These are phyloP conservation scores for Zygosaccharomyces pseudorouxii DNA, from an alignment of 805 yeast genomes.

Conservation along the genomic window DNA sequence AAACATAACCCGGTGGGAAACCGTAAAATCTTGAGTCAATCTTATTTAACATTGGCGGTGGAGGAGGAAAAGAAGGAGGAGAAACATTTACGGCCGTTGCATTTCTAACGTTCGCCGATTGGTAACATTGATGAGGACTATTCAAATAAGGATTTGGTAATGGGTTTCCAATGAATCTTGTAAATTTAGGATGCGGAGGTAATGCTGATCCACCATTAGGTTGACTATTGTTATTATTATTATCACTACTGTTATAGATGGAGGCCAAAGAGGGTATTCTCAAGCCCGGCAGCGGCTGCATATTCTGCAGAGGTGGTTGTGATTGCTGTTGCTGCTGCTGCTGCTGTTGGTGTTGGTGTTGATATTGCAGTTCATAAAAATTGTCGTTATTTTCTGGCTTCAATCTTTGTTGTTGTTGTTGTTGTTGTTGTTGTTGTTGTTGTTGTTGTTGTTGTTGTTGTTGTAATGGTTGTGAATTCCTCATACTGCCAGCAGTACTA, in stretches of 20 bases:
- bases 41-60: not conserved
- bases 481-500: slow-evolving; percentile 23
- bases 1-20: not conserved
- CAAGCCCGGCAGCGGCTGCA: slow-evolving; percentile 2
- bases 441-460: slow-evolving; percentile 8
- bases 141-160: not conserved
- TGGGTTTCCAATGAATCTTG: not conserved
- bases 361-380: not conserved
- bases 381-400: too few species aligned
- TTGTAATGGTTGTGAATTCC: slow-evolving; percentile 15
- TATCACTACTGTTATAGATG: slow-evolving; percentile 2
- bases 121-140: not conserved
- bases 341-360: slow-evolving; percentile 18
- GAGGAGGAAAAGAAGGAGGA: slow-evolving; percentile 2
- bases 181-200: not conserved
- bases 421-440: slow-evolving; percentile 3
- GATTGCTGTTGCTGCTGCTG: slow-evolving; percentile 16
- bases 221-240: slow-evolving; percentile 3
- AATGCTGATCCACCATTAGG: not conserved
- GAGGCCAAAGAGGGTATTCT: slow-evolving; percentile 2
- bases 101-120: slow-evolving; percentile 7
- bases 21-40: not conserved
- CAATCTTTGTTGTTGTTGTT: too few species aligned
- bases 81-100: slow-evolving; percentile 1
- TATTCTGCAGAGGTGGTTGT: not conserved